Conservation (phyloP, 1,284 basidiomycete species). For the Tylopilus sp. region DNA sequence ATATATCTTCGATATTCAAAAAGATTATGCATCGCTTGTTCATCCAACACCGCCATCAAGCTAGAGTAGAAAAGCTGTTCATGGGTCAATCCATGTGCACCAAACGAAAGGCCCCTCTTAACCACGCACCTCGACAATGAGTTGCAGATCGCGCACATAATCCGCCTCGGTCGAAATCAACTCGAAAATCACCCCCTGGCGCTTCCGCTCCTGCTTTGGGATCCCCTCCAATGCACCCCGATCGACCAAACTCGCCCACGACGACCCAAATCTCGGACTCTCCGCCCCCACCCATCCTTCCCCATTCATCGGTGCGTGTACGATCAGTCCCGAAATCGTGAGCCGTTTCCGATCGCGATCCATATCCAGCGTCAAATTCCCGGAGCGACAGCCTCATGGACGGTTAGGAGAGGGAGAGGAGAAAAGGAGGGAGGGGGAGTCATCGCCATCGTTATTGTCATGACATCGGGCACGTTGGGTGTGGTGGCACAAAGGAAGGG, state of each 20-base stretch:
- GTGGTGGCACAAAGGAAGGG: no score
- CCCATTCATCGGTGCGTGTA: conserved; percentile 41
- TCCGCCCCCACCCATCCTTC: conserved; percentile 48
- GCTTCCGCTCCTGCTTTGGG: conserved; percentile 79
- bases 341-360: conserved; percentile 51
- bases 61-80: conserved; percentile 84
- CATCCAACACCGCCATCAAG: conserved; percentile 79
- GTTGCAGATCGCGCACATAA: conserved; percentile 91
- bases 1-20: conserved; percentile 92
- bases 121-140: conserved; percentile 82
- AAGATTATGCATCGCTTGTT: conserved; percentile 90
- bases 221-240: conserved; percentile 84
- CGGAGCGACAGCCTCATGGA: no score
- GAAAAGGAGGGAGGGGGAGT: no score
- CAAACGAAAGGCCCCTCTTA: neutral
- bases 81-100: neutral
- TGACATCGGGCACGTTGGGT: no score
- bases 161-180: conserved; percentile 89
- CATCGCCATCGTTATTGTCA: no score
- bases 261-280: conserved; percentile 76
- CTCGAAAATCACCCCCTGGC: conserved; percentile 95
- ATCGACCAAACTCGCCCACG: conserved; percentile 93
- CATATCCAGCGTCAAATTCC: conserved; percentile 44
- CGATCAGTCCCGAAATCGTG: conserved; percentile 70
- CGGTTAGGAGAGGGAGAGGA: no score